Conservation (phyloP, 805 yeast genomes). For the Candida easanensis region DNA sequence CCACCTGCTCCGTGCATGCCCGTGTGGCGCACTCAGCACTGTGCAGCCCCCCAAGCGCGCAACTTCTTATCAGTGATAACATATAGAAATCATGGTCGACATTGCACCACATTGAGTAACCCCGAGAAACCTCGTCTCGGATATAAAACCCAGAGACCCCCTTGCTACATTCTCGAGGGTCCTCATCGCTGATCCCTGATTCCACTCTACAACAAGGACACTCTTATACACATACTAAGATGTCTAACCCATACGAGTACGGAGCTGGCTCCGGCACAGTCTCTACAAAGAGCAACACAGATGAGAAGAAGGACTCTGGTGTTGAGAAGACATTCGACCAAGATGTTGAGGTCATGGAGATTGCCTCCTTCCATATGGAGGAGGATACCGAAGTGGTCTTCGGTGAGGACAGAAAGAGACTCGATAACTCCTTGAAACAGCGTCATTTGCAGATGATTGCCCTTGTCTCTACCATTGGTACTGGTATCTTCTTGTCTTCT, state of each 20-base stretch:
- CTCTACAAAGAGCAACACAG: neutral
- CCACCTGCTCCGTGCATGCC: no score
- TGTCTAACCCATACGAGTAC: neutral
- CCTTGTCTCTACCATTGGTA: slow-evolving; percentile 42
- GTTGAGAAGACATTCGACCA: slow-evolving; percentile 10
- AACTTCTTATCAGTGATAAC: no score
- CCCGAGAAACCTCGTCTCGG: no score
- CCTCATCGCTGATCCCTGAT: no score
- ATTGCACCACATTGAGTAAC: no score
- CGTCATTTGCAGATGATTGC: slow-evolving; percentile 48
- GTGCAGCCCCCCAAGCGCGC: no score
- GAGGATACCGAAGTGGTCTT: slow-evolving; percentile 13
- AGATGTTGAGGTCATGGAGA: slow-evolving; percentile 18
- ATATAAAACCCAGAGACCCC: no score
- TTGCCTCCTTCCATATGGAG: slow-evolving; percentile 12
- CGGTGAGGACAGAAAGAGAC: slow-evolving; percentile 18
- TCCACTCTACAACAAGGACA: no score
- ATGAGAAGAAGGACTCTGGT: slow-evolving; percentile 10
- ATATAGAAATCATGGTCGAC: no score
- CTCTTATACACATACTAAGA: no score
- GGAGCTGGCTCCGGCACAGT: neutral
- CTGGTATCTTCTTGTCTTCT: slow-evolving; percentile 39
- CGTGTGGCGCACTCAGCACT: no score
- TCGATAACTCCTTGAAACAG: slow-evolving; percentile 21
- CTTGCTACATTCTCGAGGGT: no score